These are phyloP conservation scores for Trypethelium eluteriae DNA, from an alignment of 495 filamentous ascomycete species.

Conservation along the genomic window DNA sequence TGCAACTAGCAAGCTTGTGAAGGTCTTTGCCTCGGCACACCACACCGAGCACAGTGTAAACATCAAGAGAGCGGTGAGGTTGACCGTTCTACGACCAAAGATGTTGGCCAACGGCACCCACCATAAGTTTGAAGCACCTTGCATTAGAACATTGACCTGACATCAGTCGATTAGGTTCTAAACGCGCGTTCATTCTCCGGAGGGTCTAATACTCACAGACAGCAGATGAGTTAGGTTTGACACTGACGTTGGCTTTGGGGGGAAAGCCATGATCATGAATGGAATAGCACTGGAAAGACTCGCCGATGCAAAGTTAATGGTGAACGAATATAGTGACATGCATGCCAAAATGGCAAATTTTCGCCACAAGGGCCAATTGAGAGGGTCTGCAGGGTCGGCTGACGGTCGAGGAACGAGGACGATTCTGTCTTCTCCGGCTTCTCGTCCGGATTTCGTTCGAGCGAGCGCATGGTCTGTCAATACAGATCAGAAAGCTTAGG, in stretches of 20 bases:
- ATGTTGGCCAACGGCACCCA: constrained; percentile 31
- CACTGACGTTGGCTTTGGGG: constrained; percentile 13
- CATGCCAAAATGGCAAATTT: constrained; percentile 22
- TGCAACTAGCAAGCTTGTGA: constrained; percentile 27
- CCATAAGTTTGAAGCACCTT: constrained; percentile 27
- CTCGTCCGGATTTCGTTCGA: constrained; percentile 18
- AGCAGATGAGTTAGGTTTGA: constrained; percentile 20
- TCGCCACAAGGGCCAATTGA: constrained; percentile 28
- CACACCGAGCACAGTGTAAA: constrained; percentile 25
- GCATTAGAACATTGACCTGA: constrained; percentile 28
- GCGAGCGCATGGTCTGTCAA: constrained; percentile 19
- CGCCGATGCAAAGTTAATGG: constrained; percentile 23
- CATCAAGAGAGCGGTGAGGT: constrained; percentile 23
- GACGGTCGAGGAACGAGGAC: constrained; percentile 22
- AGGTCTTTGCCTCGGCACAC: constrained; percentile 27
- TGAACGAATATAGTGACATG: constrained; percentile 19
- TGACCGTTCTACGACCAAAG: constrained; percentile 27
- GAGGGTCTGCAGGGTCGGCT: constrained; percentile 22
- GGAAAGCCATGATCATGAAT: constrained; percentile 13
- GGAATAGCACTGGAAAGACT: constrained; percentile 22
- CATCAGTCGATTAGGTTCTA: background rate
- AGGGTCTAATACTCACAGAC: constrained; percentile 1
- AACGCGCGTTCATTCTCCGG: background rate
- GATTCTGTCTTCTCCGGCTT: constrained; percentile 17
- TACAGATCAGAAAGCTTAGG: constrained; percentile 2